Evolutionary conservation across 2,329 filamentous ascomycete species (phyloP).

Genomic region (Ascochyta lentis): DNA sequence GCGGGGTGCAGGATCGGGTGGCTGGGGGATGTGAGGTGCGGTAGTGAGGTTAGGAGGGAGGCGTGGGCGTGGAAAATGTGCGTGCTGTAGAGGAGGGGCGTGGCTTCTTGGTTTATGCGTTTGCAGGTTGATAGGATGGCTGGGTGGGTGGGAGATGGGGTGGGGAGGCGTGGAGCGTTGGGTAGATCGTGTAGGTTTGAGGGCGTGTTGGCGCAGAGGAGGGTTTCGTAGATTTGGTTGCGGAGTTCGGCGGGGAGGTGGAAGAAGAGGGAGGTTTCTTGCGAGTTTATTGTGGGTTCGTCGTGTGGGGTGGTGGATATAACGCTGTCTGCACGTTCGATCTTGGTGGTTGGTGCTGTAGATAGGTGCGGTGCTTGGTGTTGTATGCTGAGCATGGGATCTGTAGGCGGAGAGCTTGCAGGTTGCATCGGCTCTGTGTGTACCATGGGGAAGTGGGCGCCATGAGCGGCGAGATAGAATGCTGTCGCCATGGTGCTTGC

Average conservation of each 20-base stretch:
- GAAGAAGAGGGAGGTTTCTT: constrained; percentile 43
- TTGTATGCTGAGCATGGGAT: constrained; percentile 17
- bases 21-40: constrained; percentile 49
- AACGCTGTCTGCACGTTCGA: constrained; percentile 7
- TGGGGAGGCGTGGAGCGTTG: constrained; percentile 3
- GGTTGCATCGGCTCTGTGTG: constrained; percentile 9
- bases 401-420: constrained; percentile 12
- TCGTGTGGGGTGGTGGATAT: background rate
- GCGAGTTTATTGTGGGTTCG: constrained; percentile 10
- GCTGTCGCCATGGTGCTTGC: constrained; percentile 21
- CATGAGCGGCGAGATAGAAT: constrained; percentile 32
- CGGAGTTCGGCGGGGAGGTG: constrained; percentile 65
- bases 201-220: constrained; percentile 41
- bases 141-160: constrained; percentile 41
- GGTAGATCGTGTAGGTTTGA: constrained; percentile 14
- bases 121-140: constrained; percentile 52
- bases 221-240: constrained; percentile 61
- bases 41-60: constrained; percentile 53
- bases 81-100: constrained; percentile 55
- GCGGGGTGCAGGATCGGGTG: constrained; percentile 46
- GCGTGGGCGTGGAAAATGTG: constrained; percentile 60
- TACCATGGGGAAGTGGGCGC: constrained; percentile 25
- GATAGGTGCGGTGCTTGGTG: constrained; percentile 9
- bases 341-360: constrained; percentile 9
- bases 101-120: constrained; percentile 51